Evolutionary conservation across 2,329 filamentous ascomycete genomes (phyloP), one percentile per base, ranked within the genome.

Genomic region (Coniella vitis): DNA sequence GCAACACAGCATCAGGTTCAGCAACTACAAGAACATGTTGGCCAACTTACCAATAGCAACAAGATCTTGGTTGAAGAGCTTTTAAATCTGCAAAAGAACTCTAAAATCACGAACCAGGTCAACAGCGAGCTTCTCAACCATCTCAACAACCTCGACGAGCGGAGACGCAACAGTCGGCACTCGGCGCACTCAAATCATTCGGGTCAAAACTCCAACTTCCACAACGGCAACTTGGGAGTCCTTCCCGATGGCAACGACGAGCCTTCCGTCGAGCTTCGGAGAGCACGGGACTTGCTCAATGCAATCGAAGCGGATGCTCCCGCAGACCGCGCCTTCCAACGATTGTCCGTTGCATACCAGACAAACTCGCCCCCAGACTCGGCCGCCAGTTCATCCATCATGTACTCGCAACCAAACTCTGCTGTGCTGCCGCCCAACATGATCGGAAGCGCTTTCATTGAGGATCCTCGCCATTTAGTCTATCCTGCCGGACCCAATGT

Each of bases 1-100:
- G 91, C 90, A 9, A 94, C 90, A 5, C 89, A 95, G 61, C 88
- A 95, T 62, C 91, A 97, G 65, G 81, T 97, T 36, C 89, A 95
- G 62, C 81, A 86, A 50, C 72, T 97, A 36, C 87, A 93, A 60
- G 87, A 91, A 58, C 80, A 88, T 55, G 93, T 90, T 64, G 83
- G 84, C 52, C 89, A 95, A 59, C 77, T 96, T 46, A 69, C 75
- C 13, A 75, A 81, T 56, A 76, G 77, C 10, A 83, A 84, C 61
- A 74, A 77, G 56, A 68, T 81, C 16, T 73, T 85, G 40, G 71
- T 83, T 35, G 78, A 80, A 52, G 79, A 84, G 60, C 75, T 84
- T 17, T 58, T 81, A 54, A 72, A 73, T 38, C 62, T 83, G 53
- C 79, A 83, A 53, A 82, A 81, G 63, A 74, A 80, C 62, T 66